A percentile compares a stretch with the other conserved stretches of the same genome.
These are phyloP conservation scores for Delonix regia DNA, from an alignment of 306 rosid species.

Conservation along the genomic window DNA sequence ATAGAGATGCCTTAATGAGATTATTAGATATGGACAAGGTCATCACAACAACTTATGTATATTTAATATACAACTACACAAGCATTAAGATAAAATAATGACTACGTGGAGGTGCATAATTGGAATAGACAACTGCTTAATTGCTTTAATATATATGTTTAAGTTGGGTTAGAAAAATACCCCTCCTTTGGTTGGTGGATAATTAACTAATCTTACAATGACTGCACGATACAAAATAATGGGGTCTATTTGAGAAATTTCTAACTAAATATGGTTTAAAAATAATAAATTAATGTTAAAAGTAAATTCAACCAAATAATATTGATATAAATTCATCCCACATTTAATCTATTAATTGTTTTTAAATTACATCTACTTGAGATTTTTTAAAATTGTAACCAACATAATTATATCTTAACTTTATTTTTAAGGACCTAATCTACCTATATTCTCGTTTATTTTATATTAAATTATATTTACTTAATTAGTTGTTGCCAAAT, in stretches of 20 bases:
- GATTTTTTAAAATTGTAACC: not conserved
- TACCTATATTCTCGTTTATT: not conserved
- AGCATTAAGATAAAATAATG: slow-evolving; percentile 37
- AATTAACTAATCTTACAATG: not conserved
- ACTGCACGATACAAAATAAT: not conserved
- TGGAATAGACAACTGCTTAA: slow-evolving; percentile 7
- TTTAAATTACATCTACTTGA: not conserved
- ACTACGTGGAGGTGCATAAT: slow-evolving; percentile 15
- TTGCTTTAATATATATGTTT: slow-evolving; percentile 1
- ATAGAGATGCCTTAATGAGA: slow-evolving; percentile 53
- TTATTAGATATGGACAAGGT: slow-evolving; percentile 60
- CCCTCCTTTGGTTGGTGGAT: not conserved
- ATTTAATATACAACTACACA: slow-evolving; percentile 18
- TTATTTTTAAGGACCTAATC: not conserved
- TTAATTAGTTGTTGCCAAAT: not conserved
- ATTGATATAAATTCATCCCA: not conserved
- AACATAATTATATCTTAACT: not conserved
- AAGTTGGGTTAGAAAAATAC: not conserved
- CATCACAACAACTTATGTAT: slow-evolving; percentile 30
- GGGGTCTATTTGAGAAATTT: not conserved
- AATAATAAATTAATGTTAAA: not conserved
- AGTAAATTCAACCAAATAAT: not conserved
- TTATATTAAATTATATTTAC: too few relatives aligned
- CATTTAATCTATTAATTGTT: not conserved
- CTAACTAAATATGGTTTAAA: not conserved